phyloP scores from a whole-genome alignment of 2,329 filamentous ascomycete species.

The Thelonectria blattea region DNA sequence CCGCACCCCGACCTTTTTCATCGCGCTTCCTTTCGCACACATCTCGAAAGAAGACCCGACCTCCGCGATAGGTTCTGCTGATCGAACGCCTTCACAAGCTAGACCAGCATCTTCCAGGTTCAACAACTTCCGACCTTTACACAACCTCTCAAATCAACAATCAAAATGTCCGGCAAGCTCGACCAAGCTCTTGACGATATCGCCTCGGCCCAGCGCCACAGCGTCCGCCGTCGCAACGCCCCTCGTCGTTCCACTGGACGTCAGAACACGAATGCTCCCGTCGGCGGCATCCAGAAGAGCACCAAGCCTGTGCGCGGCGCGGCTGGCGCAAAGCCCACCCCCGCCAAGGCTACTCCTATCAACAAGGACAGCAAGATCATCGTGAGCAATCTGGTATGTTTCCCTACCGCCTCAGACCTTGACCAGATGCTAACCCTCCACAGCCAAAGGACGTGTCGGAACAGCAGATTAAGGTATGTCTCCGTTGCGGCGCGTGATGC shows the following conservation, averaged over 20 bases:
- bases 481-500: conserved; percentile 74
- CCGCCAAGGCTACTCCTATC: conserved; percentile 66
- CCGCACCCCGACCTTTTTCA: not conserved
- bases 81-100: conserved; percentile 32
- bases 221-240: conserved; percentile 59
- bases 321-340: conserved; percentile 62
- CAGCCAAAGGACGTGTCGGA: conserved; percentile 97
- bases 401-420: not conserved
- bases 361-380: conserved; percentile 92
- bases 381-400: conserved; percentile 94
- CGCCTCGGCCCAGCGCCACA: conserved; percentile 75
- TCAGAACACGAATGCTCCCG: conserved; percentile 69
- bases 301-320: conserved; percentile 64
- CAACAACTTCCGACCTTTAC: conserved; percentile 20
- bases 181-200: conserved; percentile 98
- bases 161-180: conserved; percentile 89
- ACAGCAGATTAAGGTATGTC: conserved; percentile 99
- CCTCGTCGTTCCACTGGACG: conserved; percentile 57
- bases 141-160: conserved; percentile 26
- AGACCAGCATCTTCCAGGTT: conserved; percentile 28
- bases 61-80: conserved; percentile 30
- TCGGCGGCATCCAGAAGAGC: conserved; percentile 86
- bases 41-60: conserved; percentile 7
- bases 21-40: conserved; percentile 14
- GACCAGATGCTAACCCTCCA: conserved; percentile 52